Evolutionary conservation across 768 basidiomycete genomes (phyloP).

Genomic region (Strobilomyces echinocephalus): DNA sequence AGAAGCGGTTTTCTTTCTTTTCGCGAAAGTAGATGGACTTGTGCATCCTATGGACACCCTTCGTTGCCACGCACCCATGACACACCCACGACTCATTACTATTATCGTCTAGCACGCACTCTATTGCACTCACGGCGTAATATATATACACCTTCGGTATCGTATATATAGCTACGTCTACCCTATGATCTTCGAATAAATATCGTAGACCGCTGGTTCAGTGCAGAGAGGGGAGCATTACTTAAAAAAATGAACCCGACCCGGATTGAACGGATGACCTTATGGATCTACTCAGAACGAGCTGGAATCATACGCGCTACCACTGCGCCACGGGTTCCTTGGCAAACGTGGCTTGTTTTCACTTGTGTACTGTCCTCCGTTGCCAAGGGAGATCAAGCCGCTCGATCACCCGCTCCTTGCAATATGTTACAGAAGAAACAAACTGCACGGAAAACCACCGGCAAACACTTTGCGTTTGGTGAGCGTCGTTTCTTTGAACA

Average conservation of each 20-base stretch:
- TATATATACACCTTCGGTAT: conserved; percentile 8
- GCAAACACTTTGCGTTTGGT: conserved; percentile 6
- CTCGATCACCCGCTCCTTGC: not conserved
- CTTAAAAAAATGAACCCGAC: conserved; percentile 37
- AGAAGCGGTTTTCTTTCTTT: conserved; percentile 30
- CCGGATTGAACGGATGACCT: conserved; percentile 47
- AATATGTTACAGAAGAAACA: conserved; percentile 11
- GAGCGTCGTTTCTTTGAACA: not conserved
- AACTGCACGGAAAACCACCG: conserved; percentile 21
- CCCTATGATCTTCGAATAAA: not conserved
- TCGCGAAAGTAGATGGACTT: conserved; percentile 26
- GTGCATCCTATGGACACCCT: conserved; percentile 8
- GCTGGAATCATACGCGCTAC: conserved; percentile 40
- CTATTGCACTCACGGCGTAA: conserved; percentile 11
- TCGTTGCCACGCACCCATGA: conserved; percentile 16
- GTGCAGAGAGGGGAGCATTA: not conserved
- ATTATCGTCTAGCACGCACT: conserved; percentile 15
- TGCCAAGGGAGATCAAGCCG: not conserved
- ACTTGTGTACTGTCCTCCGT: not conserved
- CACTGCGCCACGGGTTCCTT: conserved; percentile 36
- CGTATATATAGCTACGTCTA: conserved; percentile 8
- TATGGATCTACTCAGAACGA: conserved; percentile 27
- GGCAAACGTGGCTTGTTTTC: fast-evolving
- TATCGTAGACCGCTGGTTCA: not conserved
- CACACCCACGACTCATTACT: conserved; percentile 11